A percentile compares a stretch with the other conserved stretches of the same genome.
These are phyloP conservation scores for Acanthamoeba lenticulata DNA, from an alignment of 208 protist genomes.

Conservation along the genomic window DNA sequence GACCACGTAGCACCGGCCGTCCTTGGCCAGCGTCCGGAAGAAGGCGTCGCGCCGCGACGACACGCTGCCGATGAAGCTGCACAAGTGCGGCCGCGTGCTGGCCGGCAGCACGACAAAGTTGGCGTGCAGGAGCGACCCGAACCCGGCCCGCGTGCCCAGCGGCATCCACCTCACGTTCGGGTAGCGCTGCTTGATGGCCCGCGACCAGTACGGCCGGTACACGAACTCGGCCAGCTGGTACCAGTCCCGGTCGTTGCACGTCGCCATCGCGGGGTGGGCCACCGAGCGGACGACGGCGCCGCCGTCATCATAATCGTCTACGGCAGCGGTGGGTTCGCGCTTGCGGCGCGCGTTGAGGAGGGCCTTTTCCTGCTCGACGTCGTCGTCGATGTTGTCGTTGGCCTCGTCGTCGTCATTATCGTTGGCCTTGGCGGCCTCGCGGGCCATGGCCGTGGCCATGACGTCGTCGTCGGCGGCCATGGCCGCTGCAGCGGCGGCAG, in stretches of 20 bases:
- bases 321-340: neutral
- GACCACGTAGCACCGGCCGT: conserved; percentile 3
- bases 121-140: neutral
- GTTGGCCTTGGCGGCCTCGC: neutral
- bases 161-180: conserved; percentile 42
- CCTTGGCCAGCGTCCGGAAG: neutral
- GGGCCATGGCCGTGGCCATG: neutral
- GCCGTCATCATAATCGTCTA: neutral
- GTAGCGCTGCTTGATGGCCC: neutral
- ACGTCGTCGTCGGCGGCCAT: neutral
- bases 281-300: neutral
- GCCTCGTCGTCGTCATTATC: neutral
- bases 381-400: neutral
- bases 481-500: neutral
- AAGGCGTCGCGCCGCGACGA: neutral
- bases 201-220: conserved; percentile 37
- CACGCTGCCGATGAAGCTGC: conserved; percentile 1
- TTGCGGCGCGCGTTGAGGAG: neutral
- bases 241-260: conserved; percentile 36
- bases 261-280: neutral
- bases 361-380: neutral
- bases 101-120: neutral
- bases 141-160: neutral
- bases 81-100: neutral
- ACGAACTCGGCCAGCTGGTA: conserved; percentile 19